A percentile compares a stretch with the other conserved stretches of the same genome.
Conservation (phyloP, 768 basidiomycete species). For the Chalciporus piperatus region DNA sequence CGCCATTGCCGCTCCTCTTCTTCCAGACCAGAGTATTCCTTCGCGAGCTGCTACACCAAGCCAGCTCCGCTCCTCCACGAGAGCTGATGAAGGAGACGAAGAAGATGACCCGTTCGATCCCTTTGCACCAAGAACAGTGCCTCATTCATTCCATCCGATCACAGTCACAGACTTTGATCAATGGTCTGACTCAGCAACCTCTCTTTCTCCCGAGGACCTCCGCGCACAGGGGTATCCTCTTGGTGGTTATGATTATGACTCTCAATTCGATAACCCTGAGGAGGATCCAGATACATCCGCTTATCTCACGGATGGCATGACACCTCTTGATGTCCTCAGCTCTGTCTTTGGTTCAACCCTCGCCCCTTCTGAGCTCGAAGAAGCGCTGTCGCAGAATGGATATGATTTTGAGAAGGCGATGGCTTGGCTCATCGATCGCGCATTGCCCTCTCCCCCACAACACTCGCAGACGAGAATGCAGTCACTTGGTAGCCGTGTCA, state of each 20-base stretch:
- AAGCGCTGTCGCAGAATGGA: conserved; percentile 80
- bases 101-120: conserved; percentile 89
- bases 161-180: conserved; percentile 63
- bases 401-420: conserved; percentile 97
- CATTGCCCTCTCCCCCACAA: conserved; percentile 45
- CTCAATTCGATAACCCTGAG: conserved; percentile 28
- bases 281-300: conserved; percentile 53
- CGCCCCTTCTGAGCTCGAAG: conserved; percentile 88
- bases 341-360: conserved; percentile 92
- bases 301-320: conserved; percentile 87
- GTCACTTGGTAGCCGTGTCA: conserved; percentile 64
- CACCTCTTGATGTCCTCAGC: conserved; percentile 92
- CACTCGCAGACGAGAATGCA: conserved; percentile 46
- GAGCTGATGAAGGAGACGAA: conserved; percentile 59
- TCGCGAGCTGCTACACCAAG: conserved; percentile 65
- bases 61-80: conserved; percentile 64
- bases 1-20: conserved; percentile 86
- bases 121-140: conserved; percentile 46
- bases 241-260: conserved; percentile 30
- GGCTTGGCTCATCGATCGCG: conserved; percentile 87
- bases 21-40: conserved; percentile 60
- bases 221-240: conserved; percentile 31
- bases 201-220: conserved; percentile 53
- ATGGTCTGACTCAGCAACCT: conserved; percentile 53
- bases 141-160: conserved; percentile 60